Base-by-base conservation (phyloP, 768 basidiomycete genomes). In the Kondoa subrosea region DNA sequence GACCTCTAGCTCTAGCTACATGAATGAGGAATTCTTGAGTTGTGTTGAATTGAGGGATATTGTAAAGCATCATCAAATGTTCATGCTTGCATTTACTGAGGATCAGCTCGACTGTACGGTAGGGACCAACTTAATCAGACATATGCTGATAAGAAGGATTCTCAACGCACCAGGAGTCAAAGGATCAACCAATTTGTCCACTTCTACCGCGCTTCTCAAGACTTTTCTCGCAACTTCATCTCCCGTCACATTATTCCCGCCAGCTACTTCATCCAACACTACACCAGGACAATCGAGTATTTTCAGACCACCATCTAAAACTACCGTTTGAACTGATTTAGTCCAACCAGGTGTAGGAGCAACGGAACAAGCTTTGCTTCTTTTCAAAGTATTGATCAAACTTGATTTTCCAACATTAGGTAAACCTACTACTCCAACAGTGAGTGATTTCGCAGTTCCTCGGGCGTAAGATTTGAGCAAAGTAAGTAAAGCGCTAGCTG, bases 391-490 rank as follows among this genome's bases (percentile, higher is more conserved):
- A 76, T 97, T 97, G 77, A 99, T 91, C 68, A 97, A 75, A 74
- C 85, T 88, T 67, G 89, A 92, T 79, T 97, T 97, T 16, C 93
- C 93, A 59, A 97, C 93, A 77, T 97, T 97, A 0, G 93, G 93
- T 77, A 91, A 93, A 1, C 93, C 93, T 2, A 96, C 88, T 21
- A 97, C 88, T 17, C 91, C 91, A 63, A 93, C 83, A 0, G 89
- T 91, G 64, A 89, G 71, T 27, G 73, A 73, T 66, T 61, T 67
- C 27, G 69, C 29, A 0, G 72, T 59, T 1, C 57, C 27, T 16
- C 73, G 71, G 67, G 70, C 66, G 34, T 73, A 74, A 15, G 71
- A 71, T 67, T 75, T 75, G 66, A 75, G 69, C 34, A 75, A 71
- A 34, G 72, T 70, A 56, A 75, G 67, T 30, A 75, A 71, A 29